Evolutionary conservation across 2,329 filamentous ascomycete species (phyloP), one percentile per base, ranked within the genome.

Genomic region (Fusarium tuaranense): DNA sequence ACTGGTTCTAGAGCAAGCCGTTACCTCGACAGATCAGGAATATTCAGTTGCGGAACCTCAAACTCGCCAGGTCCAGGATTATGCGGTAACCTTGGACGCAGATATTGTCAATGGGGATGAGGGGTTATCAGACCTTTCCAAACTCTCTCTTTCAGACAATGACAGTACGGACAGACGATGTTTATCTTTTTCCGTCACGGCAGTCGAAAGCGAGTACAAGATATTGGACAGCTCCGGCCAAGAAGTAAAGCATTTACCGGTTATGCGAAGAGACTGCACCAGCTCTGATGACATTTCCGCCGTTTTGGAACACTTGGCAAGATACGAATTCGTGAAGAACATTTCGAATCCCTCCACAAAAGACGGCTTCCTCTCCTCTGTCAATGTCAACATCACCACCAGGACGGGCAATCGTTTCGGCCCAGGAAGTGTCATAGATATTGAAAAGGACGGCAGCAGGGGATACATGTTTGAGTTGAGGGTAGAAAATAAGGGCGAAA

Each of bases 11-110:
- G 10, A 20, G 1, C 32, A 46, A 14, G 25, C 5, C 0, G 30
- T 46, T 2, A 18, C 13, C 6, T 7, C 53, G 2, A 2, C 14
- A 3, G 2, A 14, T 13, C 55, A 60, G 4, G 30, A 8, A 0
- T 51, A 61, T 2, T 70, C 38, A 38, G 34, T 64, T 22, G 71
- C 70, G 2, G 62, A 53, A 2, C 62, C 55, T 4, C 67, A 61
- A 22, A 62, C 34, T 1, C 59, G 4, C 2, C 13, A 20, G 2
- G 41, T 73, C 5, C 30, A 14, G 0, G 3, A 32, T 3, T 72
- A 58, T 6, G 1, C 48, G 2, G n/a, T 72, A 4, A 25, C 38
- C 0, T 18, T 67, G 1, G 20, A 32, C 3, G 13, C 36, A 2
- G 16, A 25, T 0, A 16, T 72, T 5, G n/a, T 34, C 5, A 1